Evolutionary conservation across 176 grass and related monocot genomes (phyloP).

Genomic region (Microstegium vimineum): DNA sequence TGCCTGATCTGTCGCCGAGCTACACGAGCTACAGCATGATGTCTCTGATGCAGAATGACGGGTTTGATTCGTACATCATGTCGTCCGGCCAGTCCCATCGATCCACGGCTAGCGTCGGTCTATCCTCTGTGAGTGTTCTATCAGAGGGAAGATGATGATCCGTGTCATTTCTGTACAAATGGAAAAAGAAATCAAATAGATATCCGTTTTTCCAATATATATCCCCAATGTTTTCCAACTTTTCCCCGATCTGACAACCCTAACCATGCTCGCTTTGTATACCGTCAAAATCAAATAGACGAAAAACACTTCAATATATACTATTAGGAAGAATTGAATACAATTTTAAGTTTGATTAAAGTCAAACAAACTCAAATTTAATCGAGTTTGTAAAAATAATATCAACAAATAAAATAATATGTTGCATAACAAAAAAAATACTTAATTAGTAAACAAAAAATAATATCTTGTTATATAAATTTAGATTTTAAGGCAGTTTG

Average conservation of each 20-base stretch:
- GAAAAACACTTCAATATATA: too few relatives aligned
- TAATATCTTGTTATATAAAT: too few relatives aligned
- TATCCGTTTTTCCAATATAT: background rate
- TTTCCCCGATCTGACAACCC: background rate
- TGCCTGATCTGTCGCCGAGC: background rate
- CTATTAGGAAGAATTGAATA: too few relatives aligned
- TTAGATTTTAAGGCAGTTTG: too few relatives aligned
- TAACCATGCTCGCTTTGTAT: too few relatives aligned
- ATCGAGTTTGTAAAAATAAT: too few relatives aligned
- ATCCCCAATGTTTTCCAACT: background rate
- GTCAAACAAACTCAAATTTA: too few relatives aligned
- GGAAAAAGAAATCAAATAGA: background rate
- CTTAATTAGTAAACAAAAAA: too few relatives aligned
- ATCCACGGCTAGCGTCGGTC: background rate
- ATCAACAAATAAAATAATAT: too few relatives aligned
- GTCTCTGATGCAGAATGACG: background rate
- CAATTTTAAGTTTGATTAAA: too few relatives aligned
- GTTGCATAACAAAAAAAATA: too few relatives aligned
- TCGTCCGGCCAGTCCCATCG: background rate
- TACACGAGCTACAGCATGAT: conserved; percentile 18
- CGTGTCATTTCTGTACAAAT: background rate
- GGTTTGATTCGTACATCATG: background rate
- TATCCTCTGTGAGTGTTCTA: background rate
- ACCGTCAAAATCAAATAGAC: too few relatives aligned
- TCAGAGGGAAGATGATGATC: conserved; percentile 25